These are phyloP conservation scores for Alloteropsis semialata DNA, from an alignment of 176 grass and related monocot species.

Conservation along the genomic window DNA sequence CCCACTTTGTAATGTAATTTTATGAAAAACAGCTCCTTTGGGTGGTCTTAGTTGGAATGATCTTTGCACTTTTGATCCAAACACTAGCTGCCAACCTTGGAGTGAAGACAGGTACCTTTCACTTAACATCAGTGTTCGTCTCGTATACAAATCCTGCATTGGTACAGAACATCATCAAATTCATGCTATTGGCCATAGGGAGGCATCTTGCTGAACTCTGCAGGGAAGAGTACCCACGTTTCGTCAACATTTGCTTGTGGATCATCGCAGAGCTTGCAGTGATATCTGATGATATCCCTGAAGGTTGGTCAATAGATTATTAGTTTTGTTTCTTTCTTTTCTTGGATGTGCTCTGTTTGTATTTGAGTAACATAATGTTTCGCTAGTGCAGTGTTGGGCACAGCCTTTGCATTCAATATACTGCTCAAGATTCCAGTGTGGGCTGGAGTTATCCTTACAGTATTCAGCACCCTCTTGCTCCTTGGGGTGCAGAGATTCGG, in stretches of 20 bases:
- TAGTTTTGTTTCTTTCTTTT: not conserved
- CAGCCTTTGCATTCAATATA: constrained; percentile 85
- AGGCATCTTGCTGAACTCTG: constrained; percentile 81
- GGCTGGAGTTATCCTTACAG: constrained; percentile 75
- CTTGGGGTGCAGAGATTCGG: constrained; percentile 72
- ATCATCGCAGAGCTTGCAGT: constrained; percentile 71
- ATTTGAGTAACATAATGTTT: constrained; percentile 5
- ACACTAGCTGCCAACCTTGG: constrained; percentile 63
- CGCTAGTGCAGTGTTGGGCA: constrained; percentile 43
- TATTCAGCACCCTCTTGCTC: constrained; percentile 60
- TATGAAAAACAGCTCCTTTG: constrained; percentile 48
- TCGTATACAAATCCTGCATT: not conserved
- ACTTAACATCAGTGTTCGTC: not conserved
- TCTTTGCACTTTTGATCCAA: constrained; percentile 68
- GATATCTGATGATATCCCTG: constrained; percentile 81
- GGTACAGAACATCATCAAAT: not conserved
- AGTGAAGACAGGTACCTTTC: constrained; percentile 43
- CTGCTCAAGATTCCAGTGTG: constrained; percentile 76
- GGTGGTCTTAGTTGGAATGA: constrained; percentile 67
- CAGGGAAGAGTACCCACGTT: constrained; percentile 62
- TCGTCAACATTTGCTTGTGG: constrained; percentile 58
- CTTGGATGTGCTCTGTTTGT: not conserved
- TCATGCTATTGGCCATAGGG: constrained; percentile 23
- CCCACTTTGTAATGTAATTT: not conserved
- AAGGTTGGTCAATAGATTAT: constrained; percentile 41